phyloP scores from a whole-genome alignment of 768 basidiomycete genomes.

The Leccinum ochraceum region DNA sequence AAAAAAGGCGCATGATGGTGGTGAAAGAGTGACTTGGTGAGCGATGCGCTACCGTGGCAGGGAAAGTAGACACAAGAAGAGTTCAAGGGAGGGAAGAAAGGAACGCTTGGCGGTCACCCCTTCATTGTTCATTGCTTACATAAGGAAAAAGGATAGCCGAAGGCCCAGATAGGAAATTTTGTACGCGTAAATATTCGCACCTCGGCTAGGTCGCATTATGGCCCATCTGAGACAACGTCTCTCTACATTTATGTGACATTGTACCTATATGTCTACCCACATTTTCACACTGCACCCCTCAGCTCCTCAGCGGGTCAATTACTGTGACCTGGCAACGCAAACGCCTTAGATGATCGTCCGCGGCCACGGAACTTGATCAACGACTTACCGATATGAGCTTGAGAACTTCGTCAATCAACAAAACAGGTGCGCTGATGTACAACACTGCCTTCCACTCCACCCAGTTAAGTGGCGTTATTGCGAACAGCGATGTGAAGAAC shows the following conservation, averaged over 20 bases:
- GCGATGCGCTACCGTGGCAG: slow-evolving; percentile 1
- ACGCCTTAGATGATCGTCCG: slow-evolving; percentile 3
- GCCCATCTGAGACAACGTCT: background rate
- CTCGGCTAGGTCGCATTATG: background rate
- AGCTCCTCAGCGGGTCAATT: slow-evolving; percentile 54
- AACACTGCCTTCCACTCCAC: slow-evolving; percentile 94
- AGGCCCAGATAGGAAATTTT: background rate
- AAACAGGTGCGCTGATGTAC: slow-evolving; percentile 81
- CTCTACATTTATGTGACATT: background rate
- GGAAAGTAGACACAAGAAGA: slow-evolving; percentile 10
- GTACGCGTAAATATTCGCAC: background rate
- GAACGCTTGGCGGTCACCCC: background rate
- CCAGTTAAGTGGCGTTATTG: slow-evolving; percentile 93
- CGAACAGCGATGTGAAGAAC: slow-evolving; percentile 90
- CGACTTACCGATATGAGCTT: slow-evolving; percentile 76
- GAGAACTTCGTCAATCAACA: slow-evolving; percentile 87
- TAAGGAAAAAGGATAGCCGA: background rate
- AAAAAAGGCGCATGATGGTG: slow-evolving; percentile 25
- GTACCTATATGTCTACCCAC: slow-evolving; percentile 3
- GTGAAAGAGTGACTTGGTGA: slow-evolving; percentile 27
- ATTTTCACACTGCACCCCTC: slow-evolving; percentile 26
- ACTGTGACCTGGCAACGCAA: slow-evolving; percentile 46
- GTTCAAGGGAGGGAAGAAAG: background rate
- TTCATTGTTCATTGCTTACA: background rate
- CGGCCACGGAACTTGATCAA: background rate